Percentiles rank a stretch among this genome's conserved stretches.
Evolutionary conservation across 2,329 filamentous ascomycete genomes (phyloP).

Genomic region (Dothistroma pini): DNA sequence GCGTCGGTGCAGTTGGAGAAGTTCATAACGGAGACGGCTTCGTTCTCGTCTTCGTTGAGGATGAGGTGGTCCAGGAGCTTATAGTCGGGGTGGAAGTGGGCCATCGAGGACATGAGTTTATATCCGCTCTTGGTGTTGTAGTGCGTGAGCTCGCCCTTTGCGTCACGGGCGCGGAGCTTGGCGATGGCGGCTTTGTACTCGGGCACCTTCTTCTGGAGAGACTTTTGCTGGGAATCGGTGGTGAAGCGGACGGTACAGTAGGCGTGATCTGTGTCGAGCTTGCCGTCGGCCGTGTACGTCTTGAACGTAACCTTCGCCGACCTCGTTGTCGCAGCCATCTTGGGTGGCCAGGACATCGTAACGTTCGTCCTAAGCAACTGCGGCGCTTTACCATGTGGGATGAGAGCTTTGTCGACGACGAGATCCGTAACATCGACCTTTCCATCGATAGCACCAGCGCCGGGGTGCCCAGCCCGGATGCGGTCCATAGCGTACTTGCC

Average conservation of each 20-base stretch:
- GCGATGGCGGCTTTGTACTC: not conserved
- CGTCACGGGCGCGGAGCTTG: not conserved
- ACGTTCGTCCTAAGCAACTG: slow-evolving; percentile 3
- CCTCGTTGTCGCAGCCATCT: not conserved
- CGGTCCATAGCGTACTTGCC: slow-evolving; percentile 25
- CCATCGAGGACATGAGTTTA: slow-evolving; percentile 10
- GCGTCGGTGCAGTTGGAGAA: not conserved
- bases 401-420: slow-evolving; percentile 8
- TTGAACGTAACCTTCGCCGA: not conserved
- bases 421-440: slow-evolving; percentile 8
- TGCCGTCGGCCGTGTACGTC: not conserved
- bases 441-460: not conserved
- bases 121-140: slow-evolving; percentile 8
- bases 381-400: not conserved
- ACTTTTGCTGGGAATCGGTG: not conserved
- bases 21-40: slow-evolving; percentile 1
- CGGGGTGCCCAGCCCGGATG: not conserved
- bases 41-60: slow-evolving; percentile 2
- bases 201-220: not conserved
- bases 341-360: not conserved
- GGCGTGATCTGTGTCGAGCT: slow-evolving; percentile 3
- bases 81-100: slow-evolving; percentile 11
- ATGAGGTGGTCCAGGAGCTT: slow-evolving; percentile 1
- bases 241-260: slow-evolving; percentile 10
- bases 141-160: not conserved